These are phyloP conservation scores for Biscogniauxia mediterranea DNA, from an alignment of 2,329 filamentous ascomycete genomes.

Conservation along the genomic window DNA sequence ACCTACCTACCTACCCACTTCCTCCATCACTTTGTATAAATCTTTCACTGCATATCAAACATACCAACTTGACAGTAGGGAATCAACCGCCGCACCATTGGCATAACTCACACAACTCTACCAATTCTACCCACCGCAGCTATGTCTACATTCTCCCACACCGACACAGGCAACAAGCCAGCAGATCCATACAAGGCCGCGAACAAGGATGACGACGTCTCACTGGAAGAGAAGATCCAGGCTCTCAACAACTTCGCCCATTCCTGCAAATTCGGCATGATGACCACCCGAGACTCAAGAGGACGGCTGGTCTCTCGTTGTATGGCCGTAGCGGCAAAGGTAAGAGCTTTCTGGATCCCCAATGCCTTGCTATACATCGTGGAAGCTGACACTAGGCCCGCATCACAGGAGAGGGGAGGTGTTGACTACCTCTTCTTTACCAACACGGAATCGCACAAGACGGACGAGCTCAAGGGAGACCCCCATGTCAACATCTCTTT, in stretches of 20 bases:
- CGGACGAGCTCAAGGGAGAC: conserved; percentile 72
- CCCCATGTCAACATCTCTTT: conserved; percentile 79
- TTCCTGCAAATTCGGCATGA: conserved; percentile 79
- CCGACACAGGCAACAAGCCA: conserved; percentile 59
- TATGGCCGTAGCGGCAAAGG: conserved; percentile 81
- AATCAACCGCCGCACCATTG: no score
- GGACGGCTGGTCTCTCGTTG: conserved; percentile 74
- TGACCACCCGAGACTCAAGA: conserved; percentile 71
- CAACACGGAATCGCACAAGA: conserved; percentile 88
- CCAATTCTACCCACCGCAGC: not conserved
- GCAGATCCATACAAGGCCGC: conserved; percentile 75
- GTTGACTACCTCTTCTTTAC: conserved; percentile 87
- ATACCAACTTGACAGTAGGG: no score
- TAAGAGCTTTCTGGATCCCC: conserved; percentile 39
- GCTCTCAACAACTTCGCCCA: conserved; percentile 70
- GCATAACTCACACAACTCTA: no score
- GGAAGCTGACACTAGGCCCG: not conserved
- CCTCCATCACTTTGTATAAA: not conserved
- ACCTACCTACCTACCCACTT: not conserved
- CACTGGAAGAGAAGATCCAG: conserved; percentile 72
- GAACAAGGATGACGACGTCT: conserved; percentile 63
- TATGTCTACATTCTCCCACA: conserved; percentile 56
- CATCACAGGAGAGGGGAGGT: conserved; percentile 69
- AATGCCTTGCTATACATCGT: not conserved
- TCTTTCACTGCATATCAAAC: not conserved